A percentile compares a stretch with the other conserved stretches of the same genome.
Evolutionary conservation across 495 filamentous ascomycete species (phyloP).

Genomic region (Chaetomium fimeti): DNA sequence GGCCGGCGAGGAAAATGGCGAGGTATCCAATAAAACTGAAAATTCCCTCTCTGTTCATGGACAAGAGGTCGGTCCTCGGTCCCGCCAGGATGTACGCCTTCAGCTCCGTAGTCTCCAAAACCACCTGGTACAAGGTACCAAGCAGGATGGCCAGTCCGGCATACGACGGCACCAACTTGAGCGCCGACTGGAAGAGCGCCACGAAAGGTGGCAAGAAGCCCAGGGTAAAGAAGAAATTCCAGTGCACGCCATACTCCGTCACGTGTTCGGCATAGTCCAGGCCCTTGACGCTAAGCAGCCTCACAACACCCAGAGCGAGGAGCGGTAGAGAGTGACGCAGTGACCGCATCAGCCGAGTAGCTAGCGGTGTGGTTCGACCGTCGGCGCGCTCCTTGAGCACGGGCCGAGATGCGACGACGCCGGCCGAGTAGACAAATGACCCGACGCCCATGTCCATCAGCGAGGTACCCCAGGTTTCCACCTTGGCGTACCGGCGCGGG

Average conservation of each 20-base stretch:
- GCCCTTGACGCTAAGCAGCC: slow-evolving; percentile 86
- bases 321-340: slow-evolving; percentile 80
- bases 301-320: slow-evolving; percentile 73
- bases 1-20: slow-evolving; percentile 89
- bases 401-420: slow-evolving; percentile 86
- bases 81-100: slow-evolving; percentile 84
- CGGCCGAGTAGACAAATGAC: slow-evolving; percentile 93
- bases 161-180: slow-evolving; percentile 65
- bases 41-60: slow-evolving; percentile 88
- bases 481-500: slow-evolving; percentile 92
- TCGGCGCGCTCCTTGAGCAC: slow-evolving; percentile 67
- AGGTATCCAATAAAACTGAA: slow-evolving; percentile 93
- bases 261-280: slow-evolving; percentile 97
- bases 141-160: slow-evolving; percentile 67
- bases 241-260: slow-evolving; percentile 96
- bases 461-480: slow-evolving; percentile 96
- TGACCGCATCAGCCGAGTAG: slow-evolving; percentile 57
- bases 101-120: slow-evolving; percentile 72
- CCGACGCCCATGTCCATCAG: slow-evolving; percentile 98
- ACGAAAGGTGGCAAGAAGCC: slow-evolving; percentile 86
- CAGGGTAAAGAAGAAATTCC: slow-evolving; percentile 99
- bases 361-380: slow-evolving; percentile 48
- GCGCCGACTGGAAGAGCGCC: slow-evolving; percentile 72
- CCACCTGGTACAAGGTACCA: slow-evolving; percentile 64
- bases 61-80: slow-evolving; percentile 70